Evolutionary conservation across 2,329 filamentous ascomycete species (phyloP).

Genomic region (Penicillium occitanis): DNA sequence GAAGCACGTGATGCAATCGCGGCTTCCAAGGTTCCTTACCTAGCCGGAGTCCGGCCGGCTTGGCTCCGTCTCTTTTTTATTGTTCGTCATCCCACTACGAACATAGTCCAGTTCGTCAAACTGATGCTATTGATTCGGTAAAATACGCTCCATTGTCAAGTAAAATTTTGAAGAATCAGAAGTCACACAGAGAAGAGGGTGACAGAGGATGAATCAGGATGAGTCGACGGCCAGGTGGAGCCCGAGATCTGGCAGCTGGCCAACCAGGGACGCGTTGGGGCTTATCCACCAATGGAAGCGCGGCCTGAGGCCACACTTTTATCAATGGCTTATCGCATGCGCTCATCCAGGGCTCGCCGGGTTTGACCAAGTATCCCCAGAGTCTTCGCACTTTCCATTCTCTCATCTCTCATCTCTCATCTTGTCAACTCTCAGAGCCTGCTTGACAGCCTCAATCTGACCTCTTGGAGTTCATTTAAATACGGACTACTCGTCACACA

Average conservation of each 20-base stretch:
- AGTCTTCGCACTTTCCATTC: not conserved
- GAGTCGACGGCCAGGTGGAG: constrained; percentile 7
- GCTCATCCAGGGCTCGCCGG: not conserved
- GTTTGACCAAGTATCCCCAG: not conserved
- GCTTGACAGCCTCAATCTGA: not conserved
- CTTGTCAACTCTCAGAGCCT: not conserved
- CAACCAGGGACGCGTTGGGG: constrained; percentile 5
- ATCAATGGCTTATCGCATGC: constrained; percentile 17
- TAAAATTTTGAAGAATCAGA: not conserved
- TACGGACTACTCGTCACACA: not conserved
- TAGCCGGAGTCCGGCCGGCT: not conserved
- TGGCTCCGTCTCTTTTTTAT: not conserved
- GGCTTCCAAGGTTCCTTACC: not conserved
- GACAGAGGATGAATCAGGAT: constrained; percentile 19
- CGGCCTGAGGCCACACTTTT: constrained; percentile 9
- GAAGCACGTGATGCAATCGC: constrained; percentile 9
- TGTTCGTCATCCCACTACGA: not conserved
- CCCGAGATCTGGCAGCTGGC: not conserved
- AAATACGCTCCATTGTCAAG: not conserved
- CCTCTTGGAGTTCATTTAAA: not conserved
- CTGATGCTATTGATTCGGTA: not conserved
- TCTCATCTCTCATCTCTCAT: not conserved
- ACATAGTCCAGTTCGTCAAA: not conserved
- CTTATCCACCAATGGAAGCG: constrained; percentile 6
- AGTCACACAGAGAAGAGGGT: not conserved